Conservation (phyloP, 2,329 filamentous ascomycete genomes). For the Pseudocercospora macadamiae region DNA sequence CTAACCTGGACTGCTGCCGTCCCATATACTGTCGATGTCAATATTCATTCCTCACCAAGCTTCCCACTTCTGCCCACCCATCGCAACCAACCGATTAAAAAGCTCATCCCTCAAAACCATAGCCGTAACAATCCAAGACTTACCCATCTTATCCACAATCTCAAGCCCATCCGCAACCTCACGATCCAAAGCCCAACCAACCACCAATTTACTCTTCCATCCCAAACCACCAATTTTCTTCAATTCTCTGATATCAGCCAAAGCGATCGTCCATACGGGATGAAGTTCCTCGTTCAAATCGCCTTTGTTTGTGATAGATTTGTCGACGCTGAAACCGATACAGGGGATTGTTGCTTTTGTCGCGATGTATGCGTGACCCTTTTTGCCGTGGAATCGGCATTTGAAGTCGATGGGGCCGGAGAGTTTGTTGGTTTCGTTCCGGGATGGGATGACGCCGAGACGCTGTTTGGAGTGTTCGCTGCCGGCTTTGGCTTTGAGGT, state of each 20-base stretch:
- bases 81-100: constrained; percentile 76
- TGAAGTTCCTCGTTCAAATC: constrained; percentile 56
- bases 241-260: constrained; percentile 72
- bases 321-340: constrained; percentile 65
- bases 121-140: constrained; percentile 67
- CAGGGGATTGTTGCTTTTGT: constrained; percentile 68
- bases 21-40: constrained; percentile 18
- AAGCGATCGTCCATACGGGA: constrained; percentile 69
- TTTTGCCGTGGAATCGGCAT: constrained; percentile 69
- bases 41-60: constrained; percentile 56
- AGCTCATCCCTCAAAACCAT: constrained; percentile 73
- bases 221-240: constrained; percentile 80
- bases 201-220: constrained; percentile 82
- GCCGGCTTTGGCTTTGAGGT: constrained; percentile 66
- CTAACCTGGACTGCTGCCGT: neutral
- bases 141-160: constrained; percentile 62
- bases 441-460: constrained; percentile 66
- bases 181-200: constrained; percentile 75
- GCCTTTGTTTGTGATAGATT: constrained; percentile 48
- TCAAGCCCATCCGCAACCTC: constrained; percentile 77
- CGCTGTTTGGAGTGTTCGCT: constrained; percentile 68
- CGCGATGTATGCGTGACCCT: constrained; percentile 72
- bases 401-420: constrained; percentile 77
- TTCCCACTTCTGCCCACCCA: constrained; percentile 84
- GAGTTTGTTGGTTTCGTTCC: constrained; percentile 47